These are phyloP conservation scores for Arabidopsis thaliana DNA, from an alignment of 345 rosid species.

Conservation along the genomic window TAIR10.1 NC_003070.9:5973001-5973500, in stretches of 20 bases:
- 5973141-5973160: background rate
- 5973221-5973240: background rate
- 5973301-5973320: background rate
- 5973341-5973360: background rate
- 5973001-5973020: background rate
- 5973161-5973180: slow-evolving; percentile 15
- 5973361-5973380: slow-evolving; percentile 34
- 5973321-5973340: background rate
- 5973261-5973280: slow-evolving; percentile 11
- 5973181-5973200: slow-evolving; percentile 24
- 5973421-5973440: background rate
- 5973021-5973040: background rate
- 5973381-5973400: background rate
- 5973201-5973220: slow-evolving; percentile 1
- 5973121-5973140: slow-evolving; percentile 9
- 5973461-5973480: too few species aligned
- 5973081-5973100: background rate
- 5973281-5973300: background rate
- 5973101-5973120: slow-evolving; percentile 13
- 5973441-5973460: background rate
- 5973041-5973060: too few species aligned
- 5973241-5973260: background rate
- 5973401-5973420: background rate
- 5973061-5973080: too few species aligned
- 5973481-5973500: too few species aligned